Evolutionary conservation across 2,329 filamentous ascomycete genomes (phyloP).

Genomic region (Xylaria digitata): DNA sequence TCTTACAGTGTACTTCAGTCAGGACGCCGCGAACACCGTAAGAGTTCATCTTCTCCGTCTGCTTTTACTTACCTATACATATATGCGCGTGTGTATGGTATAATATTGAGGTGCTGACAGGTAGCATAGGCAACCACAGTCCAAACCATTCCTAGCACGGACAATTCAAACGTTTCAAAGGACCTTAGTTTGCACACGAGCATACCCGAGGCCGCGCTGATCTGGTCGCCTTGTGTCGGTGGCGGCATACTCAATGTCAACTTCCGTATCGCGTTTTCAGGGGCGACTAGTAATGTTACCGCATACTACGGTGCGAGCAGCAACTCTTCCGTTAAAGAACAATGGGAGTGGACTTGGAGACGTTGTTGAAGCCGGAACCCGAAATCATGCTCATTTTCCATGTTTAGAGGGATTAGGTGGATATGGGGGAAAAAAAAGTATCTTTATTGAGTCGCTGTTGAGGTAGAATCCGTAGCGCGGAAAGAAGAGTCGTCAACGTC

Average conservation of each 20-base stretch:
- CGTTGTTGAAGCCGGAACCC: conserved; percentile 28
- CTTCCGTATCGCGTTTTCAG: conserved; percentile 41
- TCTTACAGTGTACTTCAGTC: conserved; percentile 41
- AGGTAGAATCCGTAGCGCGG: neutral
- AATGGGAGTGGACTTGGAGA: conserved; percentile 41
- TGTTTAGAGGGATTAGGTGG: neutral
- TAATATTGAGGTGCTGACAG: neutral
- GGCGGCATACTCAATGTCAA: conserved; percentile 42
- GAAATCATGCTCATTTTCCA: neutral
- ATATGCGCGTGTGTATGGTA: no score
- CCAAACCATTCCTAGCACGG: conserved; percentile 33
- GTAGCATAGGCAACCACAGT: conserved; percentile 14
- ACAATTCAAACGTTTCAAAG: conserved; percentile 23
- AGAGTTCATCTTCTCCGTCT: conserved; percentile 2
- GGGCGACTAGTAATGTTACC: conserved; percentile 25
- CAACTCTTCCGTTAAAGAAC: conserved; percentile 38
- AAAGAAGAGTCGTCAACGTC: neutral
- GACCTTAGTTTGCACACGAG: conserved; percentile 35
- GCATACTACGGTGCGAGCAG: conserved; percentile 39
- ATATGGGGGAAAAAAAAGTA: neutral
- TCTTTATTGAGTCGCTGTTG: neutral
- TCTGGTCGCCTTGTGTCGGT: conserved; percentile 41
- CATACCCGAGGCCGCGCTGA: conserved; percentile 32
- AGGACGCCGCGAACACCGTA: conserved; percentile 40
- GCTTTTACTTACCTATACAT: neutral